These are phyloP conservation scores for Trametes sp. DNA, from an alignment of 1,284 basidiomycete species.

Conservation along the genomic window DNA sequence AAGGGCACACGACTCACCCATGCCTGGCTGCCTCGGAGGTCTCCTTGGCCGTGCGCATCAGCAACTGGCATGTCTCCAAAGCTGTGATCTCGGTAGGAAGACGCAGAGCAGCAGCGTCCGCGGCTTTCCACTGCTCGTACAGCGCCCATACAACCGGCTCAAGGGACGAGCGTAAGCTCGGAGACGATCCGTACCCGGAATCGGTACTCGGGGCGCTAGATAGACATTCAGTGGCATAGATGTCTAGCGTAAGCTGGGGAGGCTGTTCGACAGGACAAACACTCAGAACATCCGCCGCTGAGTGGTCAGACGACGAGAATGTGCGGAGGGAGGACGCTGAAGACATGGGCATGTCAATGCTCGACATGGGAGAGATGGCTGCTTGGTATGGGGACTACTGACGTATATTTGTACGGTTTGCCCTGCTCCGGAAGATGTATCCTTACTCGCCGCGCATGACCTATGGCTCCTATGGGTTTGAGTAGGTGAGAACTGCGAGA, in stretches of 20 bases:
- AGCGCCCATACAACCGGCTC: neutral
- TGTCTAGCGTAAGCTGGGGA: neutral
- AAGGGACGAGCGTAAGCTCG: neutral
- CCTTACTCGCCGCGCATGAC: too few relatives aligned
- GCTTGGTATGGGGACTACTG: neutral
- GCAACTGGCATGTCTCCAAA: slow-evolving; percentile 6
- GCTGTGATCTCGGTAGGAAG: slow-evolving; percentile 6
- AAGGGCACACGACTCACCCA: neutral
- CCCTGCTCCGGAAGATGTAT: too few relatives aligned
- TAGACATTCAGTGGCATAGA: neutral
- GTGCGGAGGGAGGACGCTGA: neutral
- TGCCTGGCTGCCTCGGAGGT: neutral
- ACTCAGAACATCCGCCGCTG: neutral
- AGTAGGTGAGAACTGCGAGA: too few relatives aligned
- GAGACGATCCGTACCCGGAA: neutral
- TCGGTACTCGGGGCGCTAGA: neutral
- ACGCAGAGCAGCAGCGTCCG: slow-evolving; percentile 22
- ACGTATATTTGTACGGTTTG: neutral
- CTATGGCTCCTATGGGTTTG: too few relatives aligned
- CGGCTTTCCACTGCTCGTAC: slow-evolving; percentile 20
- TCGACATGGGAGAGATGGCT: neutral
- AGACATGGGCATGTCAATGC: neutral
- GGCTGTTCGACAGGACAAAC: neutral
- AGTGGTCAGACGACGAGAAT: neutral
- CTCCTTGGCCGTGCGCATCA: slow-evolving; percentile 11